phyloP scores from a whole-genome alignment of 495 filamentous ascomycete genomes.

The Umbilicaria muhlenbergii region DNA sequence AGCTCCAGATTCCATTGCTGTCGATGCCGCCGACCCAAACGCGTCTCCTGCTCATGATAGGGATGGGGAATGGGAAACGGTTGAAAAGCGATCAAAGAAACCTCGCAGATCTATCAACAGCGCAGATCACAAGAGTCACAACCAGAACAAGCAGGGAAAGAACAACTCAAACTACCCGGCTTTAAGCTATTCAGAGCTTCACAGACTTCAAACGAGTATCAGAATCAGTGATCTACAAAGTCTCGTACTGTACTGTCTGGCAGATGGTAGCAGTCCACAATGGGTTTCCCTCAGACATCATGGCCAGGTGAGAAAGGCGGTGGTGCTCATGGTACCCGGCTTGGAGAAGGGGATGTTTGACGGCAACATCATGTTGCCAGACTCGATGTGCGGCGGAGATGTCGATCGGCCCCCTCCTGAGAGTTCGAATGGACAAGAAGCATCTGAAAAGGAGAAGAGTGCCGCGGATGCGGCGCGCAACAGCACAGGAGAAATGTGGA shows the following conservation, averaged over 20 bases:
- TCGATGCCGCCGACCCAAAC: background rate
- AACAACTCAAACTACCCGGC: constrained; percentile 47
- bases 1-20: background rate
- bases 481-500: constrained; percentile 17
- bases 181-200: constrained; percentile 49
- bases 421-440: background rate
- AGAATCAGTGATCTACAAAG: constrained; percentile 66
- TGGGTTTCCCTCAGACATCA: constrained; percentile 75
- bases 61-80: constrained; percentile 8
- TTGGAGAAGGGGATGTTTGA: constrained; percentile 84
- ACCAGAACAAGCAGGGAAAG: constrained; percentile 43
- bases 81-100: constrained; percentile 9
- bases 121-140: background rate
- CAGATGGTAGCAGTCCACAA: constrained; percentile 67
- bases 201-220: constrained; percentile 55
- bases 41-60: background rate
- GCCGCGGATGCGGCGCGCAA: constrained; percentile 7
- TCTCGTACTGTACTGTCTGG: constrained; percentile 75
- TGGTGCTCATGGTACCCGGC: constrained; percentile 88
- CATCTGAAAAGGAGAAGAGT: constrained; percentile 1
- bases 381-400: constrained; percentile 16
- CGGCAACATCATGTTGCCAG: constrained; percentile 38
- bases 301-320: constrained; percentile 61
- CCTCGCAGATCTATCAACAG: background rate
- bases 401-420: constrained; percentile 5